A percentile compares a stretch with the other conserved stretches of the same genome.
Evolutionary conservation across 129 eudicot genomes (phyloP).

Genomic region (Arctium minus): DNA sequence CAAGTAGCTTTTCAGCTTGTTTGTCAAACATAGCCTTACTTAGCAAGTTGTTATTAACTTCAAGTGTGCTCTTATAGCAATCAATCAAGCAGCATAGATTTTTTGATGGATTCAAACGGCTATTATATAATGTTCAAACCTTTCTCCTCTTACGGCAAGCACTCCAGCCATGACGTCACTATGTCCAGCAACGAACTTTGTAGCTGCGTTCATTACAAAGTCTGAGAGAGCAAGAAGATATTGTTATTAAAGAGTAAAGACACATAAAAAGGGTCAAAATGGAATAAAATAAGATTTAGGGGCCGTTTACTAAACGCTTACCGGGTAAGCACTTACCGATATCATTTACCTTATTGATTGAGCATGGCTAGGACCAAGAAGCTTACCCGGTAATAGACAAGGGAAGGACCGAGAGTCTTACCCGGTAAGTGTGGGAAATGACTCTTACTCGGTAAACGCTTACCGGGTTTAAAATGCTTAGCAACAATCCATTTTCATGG

Average conservation of each 20-base stretch:
- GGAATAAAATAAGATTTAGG: too few relatives aligned
- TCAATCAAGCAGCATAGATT: neutral
- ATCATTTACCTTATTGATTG: too few relatives aligned
- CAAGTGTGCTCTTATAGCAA: neutral
- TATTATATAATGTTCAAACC: conserved; percentile 35
- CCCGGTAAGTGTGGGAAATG: too few relatives aligned
- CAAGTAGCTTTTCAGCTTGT: neutral
- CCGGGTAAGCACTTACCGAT: too few relatives aligned
- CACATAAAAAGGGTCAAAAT: neutral
- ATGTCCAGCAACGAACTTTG: conserved; percentile 92
- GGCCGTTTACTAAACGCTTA: too few relatives aligned
- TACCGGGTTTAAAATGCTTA: too few relatives aligned
- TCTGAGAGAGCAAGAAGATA: conserved; percentile 33
- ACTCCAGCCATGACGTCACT: conserved; percentile 99
- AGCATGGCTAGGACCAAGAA: too few relatives aligned
- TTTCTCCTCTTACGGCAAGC: conserved; percentile 89
- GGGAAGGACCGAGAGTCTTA: too few relatives aligned
- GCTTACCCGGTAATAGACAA: too few relatives aligned
- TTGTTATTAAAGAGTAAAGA: neutral
- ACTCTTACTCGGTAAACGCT: too few relatives aligned
- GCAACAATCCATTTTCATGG: too few relatives aligned
- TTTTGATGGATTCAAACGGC: neutral
- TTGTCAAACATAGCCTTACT: too few relatives aligned
- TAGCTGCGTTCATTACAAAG: conserved; percentile 97
- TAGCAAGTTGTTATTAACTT: neutral